phyloP scores from a whole-genome alignment of 2,329 filamentous ascomycete genomes.

The Alternaria sp. region DNA sequence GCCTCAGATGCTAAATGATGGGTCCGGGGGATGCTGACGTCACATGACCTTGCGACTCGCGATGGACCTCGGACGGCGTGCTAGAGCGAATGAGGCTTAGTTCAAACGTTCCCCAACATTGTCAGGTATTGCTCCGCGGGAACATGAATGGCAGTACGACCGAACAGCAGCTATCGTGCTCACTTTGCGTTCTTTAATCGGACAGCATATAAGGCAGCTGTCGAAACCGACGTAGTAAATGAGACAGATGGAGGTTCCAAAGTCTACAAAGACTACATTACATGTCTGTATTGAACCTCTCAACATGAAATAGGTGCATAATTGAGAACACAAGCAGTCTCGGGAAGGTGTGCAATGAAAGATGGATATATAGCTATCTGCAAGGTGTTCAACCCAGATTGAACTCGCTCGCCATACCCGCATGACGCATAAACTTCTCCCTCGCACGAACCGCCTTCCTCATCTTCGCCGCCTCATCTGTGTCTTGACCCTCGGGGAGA shows the following conservation, averaged over 20 bases:
- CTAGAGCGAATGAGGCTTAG: background rate
- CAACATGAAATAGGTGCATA: no score
- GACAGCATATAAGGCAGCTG: no score
- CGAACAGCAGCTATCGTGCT: background rate
- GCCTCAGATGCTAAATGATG: background rate
- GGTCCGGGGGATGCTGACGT: background rate
- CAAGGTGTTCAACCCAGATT: slow-evolving; percentile 65
- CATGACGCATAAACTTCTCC: slow-evolving; percentile 59
- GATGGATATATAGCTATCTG: background rate
- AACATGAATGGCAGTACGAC: background rate
- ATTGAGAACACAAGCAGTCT: background rate
- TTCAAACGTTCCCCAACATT: background rate
- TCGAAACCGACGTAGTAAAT: no score
- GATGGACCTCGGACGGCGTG: background rate
- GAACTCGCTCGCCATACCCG: slow-evolving; percentile 70
- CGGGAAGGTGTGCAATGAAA: no score
- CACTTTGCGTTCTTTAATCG: background rate
- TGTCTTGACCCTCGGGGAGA: slow-evolving; percentile 55
- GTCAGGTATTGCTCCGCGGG: background rate
- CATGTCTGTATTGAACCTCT: no score
- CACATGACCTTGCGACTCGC: no score
- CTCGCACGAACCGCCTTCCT: slow-evolving; percentile 63
- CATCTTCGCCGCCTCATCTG: slow-evolving; percentile 69
- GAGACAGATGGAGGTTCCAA: no score
- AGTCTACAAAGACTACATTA: no score